These are phyloP conservation scores for Penicillium fuscoglaucum DNA, from an alignment of 2,329 filamentous ascomycete species.

Conservation along the genomic window DNA sequence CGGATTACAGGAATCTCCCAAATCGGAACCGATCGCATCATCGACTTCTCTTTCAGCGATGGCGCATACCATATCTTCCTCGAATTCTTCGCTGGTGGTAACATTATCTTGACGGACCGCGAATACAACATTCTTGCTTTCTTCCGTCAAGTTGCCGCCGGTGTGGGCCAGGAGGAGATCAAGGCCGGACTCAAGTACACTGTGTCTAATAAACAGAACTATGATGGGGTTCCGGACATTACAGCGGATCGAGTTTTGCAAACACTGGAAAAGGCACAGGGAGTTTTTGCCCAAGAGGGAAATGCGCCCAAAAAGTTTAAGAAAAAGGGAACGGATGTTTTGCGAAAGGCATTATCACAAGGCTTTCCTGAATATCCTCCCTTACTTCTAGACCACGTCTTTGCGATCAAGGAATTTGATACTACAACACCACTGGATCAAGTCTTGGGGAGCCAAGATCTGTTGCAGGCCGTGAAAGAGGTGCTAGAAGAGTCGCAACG, in stretches of 20 bases:
- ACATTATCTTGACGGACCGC: conserved; percentile 86
- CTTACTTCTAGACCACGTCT: conserved; percentile 80
- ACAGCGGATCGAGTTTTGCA: conserved; percentile 70
- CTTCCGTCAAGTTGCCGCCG: conserved; percentile 75
- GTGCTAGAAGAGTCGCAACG: conserved; percentile 70
- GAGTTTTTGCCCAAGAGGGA: conserved; percentile 38
- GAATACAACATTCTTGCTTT: conserved; percentile 80
- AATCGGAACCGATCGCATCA: conserved; percentile 87
- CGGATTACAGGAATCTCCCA: conserved; percentile 78
- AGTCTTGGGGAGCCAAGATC: conserved; percentile 64
- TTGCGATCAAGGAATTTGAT: conserved; percentile 70
- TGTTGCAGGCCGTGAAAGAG: conserved; percentile 66
- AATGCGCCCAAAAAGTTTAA: conserved; percentile 63
- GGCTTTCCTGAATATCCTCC: conserved; percentile 89
- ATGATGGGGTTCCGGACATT: conserved; percentile 69
- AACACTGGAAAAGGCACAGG: conserved; percentile 66
- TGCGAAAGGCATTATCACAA: conserved; percentile 77
- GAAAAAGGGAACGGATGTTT: conserved; percentile 71
- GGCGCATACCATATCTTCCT: conserved; percentile 83
- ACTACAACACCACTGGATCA: conserved; percentile 65
- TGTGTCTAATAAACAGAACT: conserved; percentile 81
- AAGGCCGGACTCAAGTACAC: conserved; percentile 76
- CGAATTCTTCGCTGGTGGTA: conserved; percentile 95
- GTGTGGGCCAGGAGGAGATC: conserved; percentile 80
- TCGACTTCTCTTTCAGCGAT: conserved; percentile 91